These are phyloP conservation scores for Acacia crassicarpa DNA, from an alignment of 306 rosid genomes.

Conservation along the genomic window DNA sequence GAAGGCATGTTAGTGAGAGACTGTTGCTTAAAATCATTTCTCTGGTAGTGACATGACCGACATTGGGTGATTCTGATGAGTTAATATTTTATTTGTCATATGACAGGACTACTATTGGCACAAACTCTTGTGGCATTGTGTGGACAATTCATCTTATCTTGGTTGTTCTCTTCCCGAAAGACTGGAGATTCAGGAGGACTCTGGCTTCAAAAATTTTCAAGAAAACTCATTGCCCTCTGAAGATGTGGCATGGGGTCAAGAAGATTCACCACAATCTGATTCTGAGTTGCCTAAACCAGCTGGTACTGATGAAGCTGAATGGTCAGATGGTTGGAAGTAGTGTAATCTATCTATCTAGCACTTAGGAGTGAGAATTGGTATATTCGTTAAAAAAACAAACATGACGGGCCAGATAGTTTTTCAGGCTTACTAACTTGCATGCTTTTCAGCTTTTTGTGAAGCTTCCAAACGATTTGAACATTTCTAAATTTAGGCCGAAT, in stretches of 20 bases:
- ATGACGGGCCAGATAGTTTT: background rate
- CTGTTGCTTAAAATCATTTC: background rate
- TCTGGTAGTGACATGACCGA: background rate
- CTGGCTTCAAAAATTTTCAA: constrained; percentile 26
- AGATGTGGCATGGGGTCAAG: constrained; percentile 33
- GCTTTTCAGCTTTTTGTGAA: background rate
- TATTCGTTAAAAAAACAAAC: background rate
- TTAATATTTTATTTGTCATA: constrained; percentile 25
- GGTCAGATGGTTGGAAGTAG: constrained; percentile 92
- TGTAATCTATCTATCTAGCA: constrained; percentile 3
- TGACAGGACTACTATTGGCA: constrained; percentile 80
- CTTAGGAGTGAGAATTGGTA: background rate
- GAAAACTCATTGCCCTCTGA: constrained; percentile 21
- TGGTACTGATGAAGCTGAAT: constrained; percentile 58
- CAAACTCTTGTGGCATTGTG: constrained; percentile 83
- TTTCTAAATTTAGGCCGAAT: background rate
- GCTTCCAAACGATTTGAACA: constrained; percentile 3
- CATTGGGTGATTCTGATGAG: constrained; percentile 27
- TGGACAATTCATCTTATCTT: constrained; percentile 70
- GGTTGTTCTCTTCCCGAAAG: constrained; percentile 80
- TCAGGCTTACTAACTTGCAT: background rate
- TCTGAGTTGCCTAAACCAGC: constrained; percentile 45
- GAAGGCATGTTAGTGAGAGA: too few species aligned
- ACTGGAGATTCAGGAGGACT: constrained; percentile 40
- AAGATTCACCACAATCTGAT: constrained; percentile 35